Evolutionary conservation across 2,329 filamentous ascomycete species (phyloP).

Genomic region (Trichoderma pleuroti): DNA sequence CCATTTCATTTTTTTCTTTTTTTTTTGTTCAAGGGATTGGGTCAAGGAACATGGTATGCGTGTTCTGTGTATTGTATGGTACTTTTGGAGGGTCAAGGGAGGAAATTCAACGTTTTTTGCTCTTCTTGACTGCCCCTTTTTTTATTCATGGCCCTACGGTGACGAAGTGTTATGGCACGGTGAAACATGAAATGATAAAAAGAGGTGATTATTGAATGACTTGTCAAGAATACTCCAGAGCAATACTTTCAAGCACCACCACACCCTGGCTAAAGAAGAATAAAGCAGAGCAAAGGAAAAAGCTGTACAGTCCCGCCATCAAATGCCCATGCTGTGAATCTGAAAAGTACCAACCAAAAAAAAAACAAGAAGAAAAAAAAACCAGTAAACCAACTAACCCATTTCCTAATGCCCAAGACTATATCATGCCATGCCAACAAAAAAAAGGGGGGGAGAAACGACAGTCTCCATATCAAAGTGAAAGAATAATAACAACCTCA

Average conservation of each 20-base stretch:
- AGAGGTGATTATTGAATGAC: not conserved
- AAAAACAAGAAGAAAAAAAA: too few species aligned
- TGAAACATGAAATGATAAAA: not conserved
- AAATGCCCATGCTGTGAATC: not conserved
- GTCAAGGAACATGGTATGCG: not conserved
- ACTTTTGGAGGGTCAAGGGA: not conserved
- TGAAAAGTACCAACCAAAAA: not conserved
- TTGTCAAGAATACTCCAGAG: not conserved
- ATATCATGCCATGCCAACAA: not conserved
- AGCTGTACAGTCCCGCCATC: not conserved
- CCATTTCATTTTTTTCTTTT: not conserved
- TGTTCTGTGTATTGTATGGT: not conserved
- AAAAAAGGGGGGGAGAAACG: not conserved
- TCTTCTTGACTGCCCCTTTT: not conserved
- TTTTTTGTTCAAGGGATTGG: not conserved
- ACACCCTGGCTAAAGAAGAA: not conserved
- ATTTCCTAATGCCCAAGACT: not conserved
- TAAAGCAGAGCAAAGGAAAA: not conserved
- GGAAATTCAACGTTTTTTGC: not conserved
- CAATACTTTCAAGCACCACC: not conserved
- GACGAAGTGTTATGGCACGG: not conserved
- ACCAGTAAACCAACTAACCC: not conserved
- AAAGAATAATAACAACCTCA: constrained; percentile 37
- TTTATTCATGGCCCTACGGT: not conserved
- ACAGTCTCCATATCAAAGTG: not conserved